A percentile compares a stretch with the other conserved stretches of the same genome.
Conservation (phyloP, 1,139 yeast genomes). For the Yamadazyma songkhlaensis region DNA sequence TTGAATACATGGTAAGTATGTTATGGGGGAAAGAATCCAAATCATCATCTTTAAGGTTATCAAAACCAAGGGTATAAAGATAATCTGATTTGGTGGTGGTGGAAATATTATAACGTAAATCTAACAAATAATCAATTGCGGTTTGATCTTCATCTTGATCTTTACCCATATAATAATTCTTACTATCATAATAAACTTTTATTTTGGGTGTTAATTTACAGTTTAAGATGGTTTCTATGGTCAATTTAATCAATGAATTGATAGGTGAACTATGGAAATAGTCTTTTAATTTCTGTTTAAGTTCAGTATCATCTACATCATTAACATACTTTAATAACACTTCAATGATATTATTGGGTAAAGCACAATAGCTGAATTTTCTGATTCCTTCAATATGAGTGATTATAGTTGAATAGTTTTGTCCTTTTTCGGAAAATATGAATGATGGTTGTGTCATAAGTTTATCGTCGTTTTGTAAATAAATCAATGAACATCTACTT, state of each 20-base stretch:
- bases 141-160: constrained; percentile 4
- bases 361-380: constrained; percentile 37
- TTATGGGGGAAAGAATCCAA: constrained; percentile 38
- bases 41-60: neutral
- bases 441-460: constrained; percentile 30
- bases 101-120: constrained; percentile 32
- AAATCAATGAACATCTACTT: constrained; percentile 15
- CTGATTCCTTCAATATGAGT: constrained; percentile 44
- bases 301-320: constrained; percentile 18
- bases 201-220: constrained; percentile 46
- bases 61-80: constrained; percentile 15
- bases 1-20: constrained; percentile 33
- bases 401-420: constrained; percentile 27
- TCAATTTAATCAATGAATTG: constrained; percentile 43
- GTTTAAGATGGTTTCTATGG: constrained; percentile 51
- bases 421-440: constrained; percentile 28
- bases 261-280: constrained; percentile 22
- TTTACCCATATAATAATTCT: constrained; percentile 44
- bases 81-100: constrained; percentile 28
- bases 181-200: constrained; percentile 44
- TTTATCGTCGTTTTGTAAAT: constrained; percentile 19
- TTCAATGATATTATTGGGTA: constrained; percentile 34
- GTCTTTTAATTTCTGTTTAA: constrained; percentile 21
- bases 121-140: constrained; percentile 34
- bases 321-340: constrained; percentile 26